Evolutionary conservation across 305 asterid species (phyloP), one percentile per base, ranked within the genome.

Genomic region (Rubia tinctorum): DNA sequence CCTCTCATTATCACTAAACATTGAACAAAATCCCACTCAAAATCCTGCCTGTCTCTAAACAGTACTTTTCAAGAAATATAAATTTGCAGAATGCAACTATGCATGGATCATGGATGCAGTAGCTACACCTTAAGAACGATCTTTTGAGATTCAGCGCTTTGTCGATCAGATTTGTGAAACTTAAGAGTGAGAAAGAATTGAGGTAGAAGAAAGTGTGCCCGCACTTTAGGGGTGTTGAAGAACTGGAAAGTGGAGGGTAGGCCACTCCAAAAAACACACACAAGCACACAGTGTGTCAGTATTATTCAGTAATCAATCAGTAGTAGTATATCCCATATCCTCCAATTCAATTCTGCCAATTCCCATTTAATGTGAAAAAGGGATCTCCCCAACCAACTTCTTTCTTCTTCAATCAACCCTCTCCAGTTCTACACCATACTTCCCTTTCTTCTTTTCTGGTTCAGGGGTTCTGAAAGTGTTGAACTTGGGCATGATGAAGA

Each of bases 161-260:
- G 34, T 30, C n/a, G n/a, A n/a, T n/a, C n/a, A n/a, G n/a, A n/a
- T n/a, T n/a, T n/a, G n/a, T n/a, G n/a, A n/a, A n/a, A n/a, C n/a
- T n/a, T n/a, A n/a, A n/a, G n/a, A 56, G 61, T 47, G 1, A 56
- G 61, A 18, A 56, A 58, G 64, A 20, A 22, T 53, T 53, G 22
- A 56, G 74, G 44, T 0, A 20, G 44, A 53, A 58, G 51, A 6
- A 69, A 73, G 76, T 73, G 80, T 72, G 75, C 62, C 73, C 71
- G 77, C 83, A 80, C 83, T 80, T 73, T 64, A 65, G 80, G 53
- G 81, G 76, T 65, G 67, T 12, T 6, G 79, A 72, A 37, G n/a
- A 39, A 44, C n/a, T 39, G 14, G 63, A 69, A 23, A 43, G 68
- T 45, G 39, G 75, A 66, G 27, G 6, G 68, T 27, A 69, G 69